These are phyloP conservation scores for Scheffersomyces illinoinensis DNA, from an alignment of 1,139 yeast species.

Conservation along the genomic window DNA sequence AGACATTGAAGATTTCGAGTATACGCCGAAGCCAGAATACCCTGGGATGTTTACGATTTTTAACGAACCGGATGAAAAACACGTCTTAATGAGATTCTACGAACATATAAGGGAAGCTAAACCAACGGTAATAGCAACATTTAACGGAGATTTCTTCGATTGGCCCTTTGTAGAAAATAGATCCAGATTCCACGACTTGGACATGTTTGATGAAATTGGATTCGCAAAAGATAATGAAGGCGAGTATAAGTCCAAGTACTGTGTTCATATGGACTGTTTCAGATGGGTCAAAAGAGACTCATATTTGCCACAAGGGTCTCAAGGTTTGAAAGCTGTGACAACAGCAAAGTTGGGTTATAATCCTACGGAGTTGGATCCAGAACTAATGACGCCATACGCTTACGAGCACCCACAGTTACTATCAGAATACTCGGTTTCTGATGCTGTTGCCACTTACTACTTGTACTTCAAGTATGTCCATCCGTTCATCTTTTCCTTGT, in stretches of 20 bases:
- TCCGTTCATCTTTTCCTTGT: constrained; percentile 93
- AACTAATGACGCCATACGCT: constrained; percentile 97
- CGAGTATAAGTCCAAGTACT: constrained; percentile 88
- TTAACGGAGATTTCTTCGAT: constrained; percentile 98
- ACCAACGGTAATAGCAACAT: constrained; percentile 96
- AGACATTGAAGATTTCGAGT: constrained; percentile 95
- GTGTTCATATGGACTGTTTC: constrained; percentile 97
- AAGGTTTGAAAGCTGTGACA: constrained; percentile 97
- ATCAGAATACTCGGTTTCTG: constrained; percentile 97
- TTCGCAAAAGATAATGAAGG: constrained; percentile 88
- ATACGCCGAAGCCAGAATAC: constrained; percentile 95
- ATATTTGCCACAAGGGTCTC: constrained; percentile 96
- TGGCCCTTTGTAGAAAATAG: constrained; percentile 98
- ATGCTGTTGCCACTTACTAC: constrained; percentile 98
- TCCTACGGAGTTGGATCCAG: constrained; percentile 97
- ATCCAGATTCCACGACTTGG: constrained; percentile 77
- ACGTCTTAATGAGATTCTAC: constrained; percentile 71
- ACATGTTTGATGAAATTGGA: constrained; percentile 93
- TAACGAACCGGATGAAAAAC: constrained; percentile 85
- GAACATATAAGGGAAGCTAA: constrained; percentile 85
- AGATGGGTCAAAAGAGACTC: constrained; percentile 99
- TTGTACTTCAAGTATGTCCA: constrained; percentile 95
- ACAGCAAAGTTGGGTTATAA: constrained; percentile 94
- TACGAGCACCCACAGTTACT: constrained; percentile 87
- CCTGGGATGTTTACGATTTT: constrained; percentile 89